These are phyloP conservation scores for Ceratocystis eucalypticola DNA, from an alignment of 2,329 filamentous ascomycete genomes.

Conservation along the genomic window DNA sequence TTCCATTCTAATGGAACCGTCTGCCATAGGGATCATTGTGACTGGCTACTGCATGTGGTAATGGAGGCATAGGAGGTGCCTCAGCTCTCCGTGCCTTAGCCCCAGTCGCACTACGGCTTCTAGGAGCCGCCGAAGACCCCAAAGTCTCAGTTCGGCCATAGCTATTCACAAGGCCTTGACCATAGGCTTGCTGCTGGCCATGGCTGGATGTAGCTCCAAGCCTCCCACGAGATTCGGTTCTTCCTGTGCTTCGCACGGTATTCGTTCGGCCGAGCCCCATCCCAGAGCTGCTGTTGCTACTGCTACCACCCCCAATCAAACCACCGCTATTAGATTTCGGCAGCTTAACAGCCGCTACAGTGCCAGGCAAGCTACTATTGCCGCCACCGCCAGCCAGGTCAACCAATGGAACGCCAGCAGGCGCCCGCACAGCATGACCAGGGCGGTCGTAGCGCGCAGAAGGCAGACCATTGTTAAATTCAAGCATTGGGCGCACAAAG, in stretches of 20 bases:
- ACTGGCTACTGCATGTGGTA: constrained; percentile 15
- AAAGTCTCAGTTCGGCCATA: background rate
- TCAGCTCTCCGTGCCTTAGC: background rate
- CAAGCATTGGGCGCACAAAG: constrained; percentile 36
- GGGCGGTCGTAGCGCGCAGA: constrained; percentile 44
- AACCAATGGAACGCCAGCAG: constrained; percentile 33
- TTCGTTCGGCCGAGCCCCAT: constrained; percentile 12
- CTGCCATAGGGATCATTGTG: constrained; percentile 14
- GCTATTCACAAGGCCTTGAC: background rate
- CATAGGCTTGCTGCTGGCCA: background rate
- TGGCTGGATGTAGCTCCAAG: background rate
- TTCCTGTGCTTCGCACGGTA: constrained; percentile 14
- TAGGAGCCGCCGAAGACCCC: background rate
- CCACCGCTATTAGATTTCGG: constrained; percentile 9
- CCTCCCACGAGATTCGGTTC: constrained; percentile 12
- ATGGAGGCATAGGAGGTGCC: constrained; percentile 16
- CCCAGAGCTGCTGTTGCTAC: constrained; percentile 3
- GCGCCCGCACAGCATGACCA: constrained; percentile 34
- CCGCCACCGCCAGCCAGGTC: constrained; percentile 29
- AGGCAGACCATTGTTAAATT: constrained; percentile 48
- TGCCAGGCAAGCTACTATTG: background rate
- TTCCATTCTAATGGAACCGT: constrained; percentile 12
- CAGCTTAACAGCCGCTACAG: constrained; percentile 7
- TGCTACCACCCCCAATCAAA: background rate
- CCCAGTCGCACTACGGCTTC: constrained; percentile 3